Percentiles rank a stretch among this genome's conserved stretches.
phyloP scores from a whole-genome alignment of 1,284 basidiomycete genomes.

The Coniophora puteana region DNA sequence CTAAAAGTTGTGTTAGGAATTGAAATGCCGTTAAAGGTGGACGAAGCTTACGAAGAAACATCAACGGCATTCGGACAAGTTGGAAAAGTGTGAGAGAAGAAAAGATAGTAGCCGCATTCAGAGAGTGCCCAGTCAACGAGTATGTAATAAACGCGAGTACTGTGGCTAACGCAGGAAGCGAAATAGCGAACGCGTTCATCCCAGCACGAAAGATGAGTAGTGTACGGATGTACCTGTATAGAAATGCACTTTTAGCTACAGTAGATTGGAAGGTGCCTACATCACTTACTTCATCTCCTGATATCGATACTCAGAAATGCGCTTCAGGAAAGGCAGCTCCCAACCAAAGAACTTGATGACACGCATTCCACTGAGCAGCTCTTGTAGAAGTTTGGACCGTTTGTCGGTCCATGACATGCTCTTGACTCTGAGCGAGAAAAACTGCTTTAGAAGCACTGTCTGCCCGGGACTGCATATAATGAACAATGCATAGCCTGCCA shows the following conservation, averaged over 20 bases:
- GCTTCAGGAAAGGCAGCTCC: constrained; percentile 71
- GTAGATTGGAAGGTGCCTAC: background rate
- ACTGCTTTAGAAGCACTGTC: constrained; percentile 67
- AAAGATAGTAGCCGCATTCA: constrained; percentile 75
- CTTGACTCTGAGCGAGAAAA: constrained; percentile 71
- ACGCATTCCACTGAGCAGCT: constrained; percentile 82
- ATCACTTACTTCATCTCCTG: constrained; percentile 64
- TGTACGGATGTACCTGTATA: constrained; percentile 62
- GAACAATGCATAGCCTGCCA: constrained; percentile 85
- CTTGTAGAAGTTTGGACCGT: constrained; percentile 79
- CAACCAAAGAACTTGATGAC: constrained; percentile 90
- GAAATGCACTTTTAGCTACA: background rate
- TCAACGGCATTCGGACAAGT: constrained; percentile 69
- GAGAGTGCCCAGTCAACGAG: constrained; percentile 60
- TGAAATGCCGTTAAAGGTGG: constrained; percentile 1
- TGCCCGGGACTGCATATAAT: constrained; percentile 64
- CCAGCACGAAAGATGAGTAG: constrained; percentile 73
- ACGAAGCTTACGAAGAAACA: constrained; percentile 46
- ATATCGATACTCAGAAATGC: constrained; percentile 67
- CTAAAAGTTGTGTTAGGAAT: no score
- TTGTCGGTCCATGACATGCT: constrained; percentile 93
- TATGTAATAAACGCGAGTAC: constrained; percentile 88
- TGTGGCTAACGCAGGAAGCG: constrained; percentile 77
- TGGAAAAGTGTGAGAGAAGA: constrained; percentile 83
- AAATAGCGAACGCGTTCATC: constrained; percentile 65